phyloP scores from a whole-genome alignment of 2,329 filamentous ascomycete species.

The Bipolaris oryzae region DNA sequence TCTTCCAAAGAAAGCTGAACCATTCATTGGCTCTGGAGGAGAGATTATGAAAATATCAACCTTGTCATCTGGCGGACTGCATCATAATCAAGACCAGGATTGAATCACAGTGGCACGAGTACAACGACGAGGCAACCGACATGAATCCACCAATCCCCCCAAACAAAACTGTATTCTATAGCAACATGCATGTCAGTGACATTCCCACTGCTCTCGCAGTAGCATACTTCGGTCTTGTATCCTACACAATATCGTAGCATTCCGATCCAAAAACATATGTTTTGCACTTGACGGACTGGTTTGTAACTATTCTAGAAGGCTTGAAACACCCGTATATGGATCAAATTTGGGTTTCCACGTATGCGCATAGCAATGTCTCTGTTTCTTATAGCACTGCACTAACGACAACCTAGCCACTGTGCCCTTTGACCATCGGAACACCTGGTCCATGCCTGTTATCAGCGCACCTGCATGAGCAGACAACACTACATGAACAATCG shows the following conservation, averaged over 20 bases:
- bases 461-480: slow-evolving; percentile 30
- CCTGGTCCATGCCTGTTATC: slow-evolving; percentile 34
- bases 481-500: slow-evolving; percentile 19
- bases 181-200: slow-evolving; percentile 22
- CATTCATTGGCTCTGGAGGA: slow-evolving; percentile 25
- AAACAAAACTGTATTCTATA: slow-evolving; percentile 3
- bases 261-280: slow-evolving; percentile 11
- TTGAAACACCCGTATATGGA: slow-evolving; percentile 26
- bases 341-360: slow-evolving; percentile 33
- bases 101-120: slow-evolving; percentile 31
- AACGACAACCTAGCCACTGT: slow-evolving; percentile 19
- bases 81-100: slow-evolving; percentile 16
- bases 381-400: slow-evolving; percentile 37
- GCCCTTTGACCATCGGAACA: slow-evolving; percentile 31
- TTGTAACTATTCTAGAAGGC: slow-evolving; percentile 27
- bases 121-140: slow-evolving; percentile 11
- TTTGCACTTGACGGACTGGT: slow-evolving; percentile 21
- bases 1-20: slow-evolving; percentile 35
- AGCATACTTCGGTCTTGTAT: slow-evolving; percentile 32
- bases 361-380: slow-evolving; percentile 42
- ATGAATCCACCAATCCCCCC: slow-evolving; percentile 11
- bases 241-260: slow-evolving; percentile 23
- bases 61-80: background rate
- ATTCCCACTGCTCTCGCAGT: slow-evolving; percentile 33
- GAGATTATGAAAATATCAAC: background rate